Conservation (phyloP, 257 asterid genomes). For the Jaltomata sinuosa region DNA sequence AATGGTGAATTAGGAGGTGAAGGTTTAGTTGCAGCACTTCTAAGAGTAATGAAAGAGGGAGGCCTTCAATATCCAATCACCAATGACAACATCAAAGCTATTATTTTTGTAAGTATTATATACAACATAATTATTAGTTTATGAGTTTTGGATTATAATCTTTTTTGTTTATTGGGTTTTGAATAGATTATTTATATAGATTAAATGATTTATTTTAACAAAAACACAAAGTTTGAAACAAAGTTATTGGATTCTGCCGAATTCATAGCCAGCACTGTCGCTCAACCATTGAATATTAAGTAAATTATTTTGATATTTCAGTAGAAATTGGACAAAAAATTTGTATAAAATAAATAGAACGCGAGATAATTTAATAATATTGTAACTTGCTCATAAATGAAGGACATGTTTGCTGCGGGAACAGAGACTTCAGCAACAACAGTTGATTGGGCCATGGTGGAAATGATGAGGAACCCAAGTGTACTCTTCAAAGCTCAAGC, state of each 20-base stretch:
- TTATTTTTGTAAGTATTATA: background rate
- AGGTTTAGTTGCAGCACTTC: background rate
- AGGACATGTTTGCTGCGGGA: background rate
- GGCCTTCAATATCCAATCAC: background rate
- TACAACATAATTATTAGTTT: no score
- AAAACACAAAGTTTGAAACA: background rate
- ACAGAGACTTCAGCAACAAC: conserved; percentile 7
- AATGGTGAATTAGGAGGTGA: background rate
- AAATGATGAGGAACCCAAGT: conserved; percentile 3
- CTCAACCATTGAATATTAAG: background rate
- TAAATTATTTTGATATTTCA: background rate
- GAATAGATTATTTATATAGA: no score
- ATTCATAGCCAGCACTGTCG: fast-evolving
- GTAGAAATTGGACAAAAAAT: background rate
- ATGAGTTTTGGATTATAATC: background rate
- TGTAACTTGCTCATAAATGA: background rate
- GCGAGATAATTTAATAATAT: background rate
- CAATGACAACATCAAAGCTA: background rate
- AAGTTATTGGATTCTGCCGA: background rate
- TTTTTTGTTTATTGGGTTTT: no score
- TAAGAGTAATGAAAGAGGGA: background rate
- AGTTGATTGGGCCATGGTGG: background rate
- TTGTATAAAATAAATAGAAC: background rate
- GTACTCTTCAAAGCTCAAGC: conserved; percentile 1
- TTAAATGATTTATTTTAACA: no score